These are phyloP conservation scores for Lasiodiplodia theobromae DNA, from an alignment of 2,329 filamentous ascomycete genomes.

Conservation along the genomic window DNA sequence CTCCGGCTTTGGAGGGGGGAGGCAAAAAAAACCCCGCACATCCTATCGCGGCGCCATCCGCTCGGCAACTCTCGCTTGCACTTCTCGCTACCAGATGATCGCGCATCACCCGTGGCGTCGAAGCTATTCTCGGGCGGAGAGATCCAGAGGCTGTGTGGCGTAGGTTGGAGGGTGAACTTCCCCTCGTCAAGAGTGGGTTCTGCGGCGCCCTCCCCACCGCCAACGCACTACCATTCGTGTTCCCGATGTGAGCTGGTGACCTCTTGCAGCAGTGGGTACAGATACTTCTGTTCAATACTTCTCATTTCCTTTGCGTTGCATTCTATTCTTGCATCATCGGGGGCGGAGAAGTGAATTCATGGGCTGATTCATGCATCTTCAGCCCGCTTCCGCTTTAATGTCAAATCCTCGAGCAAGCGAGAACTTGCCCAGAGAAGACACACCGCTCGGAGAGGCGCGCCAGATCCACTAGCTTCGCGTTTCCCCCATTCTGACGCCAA, in stretches of 20 bases:
- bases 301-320: neutral
- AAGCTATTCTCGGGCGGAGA: neutral
- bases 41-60: constrained; percentile 2
- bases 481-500: neutral
- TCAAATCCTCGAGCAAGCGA: neutral
- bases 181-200: neutral
- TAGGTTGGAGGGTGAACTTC: too few relatives aligned
- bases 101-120: neutral
- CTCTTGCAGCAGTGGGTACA: neutral
- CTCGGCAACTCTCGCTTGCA: neutral
- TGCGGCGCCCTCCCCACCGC: neutral
- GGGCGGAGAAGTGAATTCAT: neutral
- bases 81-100: neutral
- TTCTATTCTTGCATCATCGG: neutral
- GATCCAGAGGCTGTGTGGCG: neutral
- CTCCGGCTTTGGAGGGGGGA: neutral
- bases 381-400: neutral
- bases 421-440: neutral
- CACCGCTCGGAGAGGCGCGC: too few relatives aligned
- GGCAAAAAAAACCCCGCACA: neutral
- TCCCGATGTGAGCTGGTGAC: neutral
- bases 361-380: neutral
- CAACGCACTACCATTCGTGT: neutral
- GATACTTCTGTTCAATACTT: neutral
- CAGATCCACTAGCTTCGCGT: neutral